These are phyloP conservation scores for Aphanomyces astaci DNA, from an alignment of 352 stramenopile species.

Conservation along the genomic window DNA sequence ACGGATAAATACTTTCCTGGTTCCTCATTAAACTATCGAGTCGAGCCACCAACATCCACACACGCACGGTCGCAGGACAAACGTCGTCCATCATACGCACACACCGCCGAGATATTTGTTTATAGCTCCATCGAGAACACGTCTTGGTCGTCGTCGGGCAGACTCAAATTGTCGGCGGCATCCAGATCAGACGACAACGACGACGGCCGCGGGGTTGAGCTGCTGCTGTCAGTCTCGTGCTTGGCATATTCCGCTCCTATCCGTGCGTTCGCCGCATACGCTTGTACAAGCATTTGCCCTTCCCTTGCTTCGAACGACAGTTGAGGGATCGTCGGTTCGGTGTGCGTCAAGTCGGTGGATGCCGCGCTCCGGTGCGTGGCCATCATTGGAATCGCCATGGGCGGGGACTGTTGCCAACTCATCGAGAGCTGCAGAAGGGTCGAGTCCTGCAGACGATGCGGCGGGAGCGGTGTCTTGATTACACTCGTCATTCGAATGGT, in stretches of 20 bases:
- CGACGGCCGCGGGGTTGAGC: neutral
- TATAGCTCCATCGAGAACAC: neutral
- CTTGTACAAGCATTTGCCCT: constrained; percentile 20
- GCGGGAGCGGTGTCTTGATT: too few relatives aligned
- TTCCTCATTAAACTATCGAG: neutral
- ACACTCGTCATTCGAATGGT: neutral
- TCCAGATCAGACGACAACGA: neutral
- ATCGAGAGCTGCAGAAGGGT: neutral
- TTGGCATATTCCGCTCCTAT: neutral
- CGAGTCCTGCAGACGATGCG: neutral
- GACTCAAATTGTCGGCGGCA: neutral
- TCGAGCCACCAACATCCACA: neutral
- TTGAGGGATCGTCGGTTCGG: neutral
- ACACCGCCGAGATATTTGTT: too few relatives aligned
- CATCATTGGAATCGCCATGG: constrained; percentile 5
- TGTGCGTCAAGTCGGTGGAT: neutral
- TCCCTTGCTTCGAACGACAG: constrained; percentile 17
- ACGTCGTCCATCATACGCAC: too few relatives aligned
- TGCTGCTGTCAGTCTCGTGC: neutral
- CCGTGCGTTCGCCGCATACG: neutral
- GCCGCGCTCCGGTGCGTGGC: neutral
- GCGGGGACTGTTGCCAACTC: constrained; percentile 13
- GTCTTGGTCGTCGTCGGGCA: neutral
- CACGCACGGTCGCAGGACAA: too few relatives aligned
- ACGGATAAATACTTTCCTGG: too few relatives aligned